Percentiles rank a stretch among this genome's conserved stretches.
Evolutionary conservation across 176 grass and related monocot species (phyloP).

Genomic region (Eleusine coracana): DNA sequence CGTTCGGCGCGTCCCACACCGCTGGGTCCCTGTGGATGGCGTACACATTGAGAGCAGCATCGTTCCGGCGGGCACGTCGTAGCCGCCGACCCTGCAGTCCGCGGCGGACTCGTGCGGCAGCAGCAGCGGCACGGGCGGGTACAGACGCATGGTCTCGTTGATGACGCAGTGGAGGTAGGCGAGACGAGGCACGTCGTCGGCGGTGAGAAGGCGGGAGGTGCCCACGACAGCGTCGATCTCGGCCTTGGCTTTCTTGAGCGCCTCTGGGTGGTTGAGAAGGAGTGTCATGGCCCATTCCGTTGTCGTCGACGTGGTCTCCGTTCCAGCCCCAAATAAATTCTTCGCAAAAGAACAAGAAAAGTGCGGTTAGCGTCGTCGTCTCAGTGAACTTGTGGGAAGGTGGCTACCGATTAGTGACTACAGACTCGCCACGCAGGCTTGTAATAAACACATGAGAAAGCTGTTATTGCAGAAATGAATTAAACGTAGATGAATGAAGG

Average conservation of each 20-base stretch:
- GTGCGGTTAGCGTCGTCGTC: neutral
- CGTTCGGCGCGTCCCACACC: constrained; percentile 35
- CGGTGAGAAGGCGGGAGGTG: constrained; percentile 33
- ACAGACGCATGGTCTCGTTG: constrained; percentile 65
- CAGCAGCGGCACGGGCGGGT: constrained; percentile 61
- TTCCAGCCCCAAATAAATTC: constrained; percentile 64
- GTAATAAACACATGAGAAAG: too few relatives aligned
- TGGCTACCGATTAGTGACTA: neutral
- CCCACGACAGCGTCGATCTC: constrained; percentile 58
- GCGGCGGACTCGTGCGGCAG: constrained; percentile 53
- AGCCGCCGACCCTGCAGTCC: constrained; percentile 67
- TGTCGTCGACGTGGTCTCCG: constrained; percentile 61
- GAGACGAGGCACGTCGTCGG: constrained; percentile 55
- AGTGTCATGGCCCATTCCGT: constrained; percentile 77
- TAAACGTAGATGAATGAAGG: neutral
- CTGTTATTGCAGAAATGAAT: too few relatives aligned
- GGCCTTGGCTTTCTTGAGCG: constrained; percentile 39
- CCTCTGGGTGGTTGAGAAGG: constrained; percentile 59
- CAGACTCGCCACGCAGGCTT: too few relatives aligned
- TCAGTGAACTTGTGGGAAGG: neutral
- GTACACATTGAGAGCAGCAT: constrained; percentile 68
- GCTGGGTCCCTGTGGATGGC: constrained; percentile 67
- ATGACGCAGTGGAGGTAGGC: constrained; percentile 62
- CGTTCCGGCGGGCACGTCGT: constrained; percentile 54
- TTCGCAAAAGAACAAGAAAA: neutral